Base-by-base conservation (phyloP, 257 asterid species). In the Handroanthus guayacan region DNA sequence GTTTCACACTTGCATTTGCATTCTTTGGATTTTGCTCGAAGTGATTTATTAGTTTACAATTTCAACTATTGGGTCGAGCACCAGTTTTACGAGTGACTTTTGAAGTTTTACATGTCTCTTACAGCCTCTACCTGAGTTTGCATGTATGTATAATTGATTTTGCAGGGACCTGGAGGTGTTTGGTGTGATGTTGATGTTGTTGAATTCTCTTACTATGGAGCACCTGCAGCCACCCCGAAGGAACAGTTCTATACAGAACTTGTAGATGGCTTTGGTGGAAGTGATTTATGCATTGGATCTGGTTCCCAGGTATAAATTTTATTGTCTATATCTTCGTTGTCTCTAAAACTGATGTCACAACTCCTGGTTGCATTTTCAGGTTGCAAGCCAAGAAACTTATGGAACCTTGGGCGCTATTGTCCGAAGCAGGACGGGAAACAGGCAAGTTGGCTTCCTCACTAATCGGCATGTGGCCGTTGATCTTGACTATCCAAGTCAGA, bases 121-220 rank as follows among this genome's bases (percentile, higher is more conserved):
- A 41, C 45, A 41, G 45, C 45, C 45, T 41, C 45, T 25, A 25
- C 45, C 8, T 41, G 45, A 39, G 44, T 39, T 39, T 39, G 44
- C 5, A 8, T 41, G 45, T 52, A 3, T 5, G 58, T 52, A 52
- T 52, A 12, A 52, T 52, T 52, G 18, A 52, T 52, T 52, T 13
- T 52, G 2, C 58, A 52, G 58, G 58, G 58, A 14, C 58, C 58
- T 2, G 58, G 58, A 52, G 58, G 58, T 52, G 16, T 52, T 52
- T 52, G 58, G 58, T 52, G 58, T 52, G 58, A 52, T 52, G 58
- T 52, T 52, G 58, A 52, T 52, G 58, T 52, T 52, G 58, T 52
- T 52, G 58, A 52, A 14, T 52, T 52, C 18, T 12, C 58, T 3
- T 52, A 52, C 18, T 52, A 52, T 52, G 58, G 58, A 12, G 58